Percentiles rank a stretch among this genome's conserved stretches.
Conservation (phyloP, 305 asterid genomes). For the Plantago coronopus region DNA sequence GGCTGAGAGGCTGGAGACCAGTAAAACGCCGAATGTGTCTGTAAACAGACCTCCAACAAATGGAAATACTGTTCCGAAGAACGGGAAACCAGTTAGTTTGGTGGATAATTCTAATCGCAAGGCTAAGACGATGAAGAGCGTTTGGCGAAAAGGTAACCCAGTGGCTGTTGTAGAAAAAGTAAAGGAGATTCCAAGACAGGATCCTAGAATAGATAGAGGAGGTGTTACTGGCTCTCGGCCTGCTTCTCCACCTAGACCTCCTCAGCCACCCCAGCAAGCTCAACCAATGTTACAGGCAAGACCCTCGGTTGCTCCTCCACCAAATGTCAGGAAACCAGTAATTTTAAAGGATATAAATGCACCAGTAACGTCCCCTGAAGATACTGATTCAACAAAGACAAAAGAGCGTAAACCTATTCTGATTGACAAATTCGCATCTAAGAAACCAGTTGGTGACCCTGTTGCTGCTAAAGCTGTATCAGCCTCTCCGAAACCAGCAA, state of each 20-base stretch:
- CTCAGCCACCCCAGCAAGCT: constrained; percentile 53
- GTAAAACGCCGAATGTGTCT: constrained; percentile 41
- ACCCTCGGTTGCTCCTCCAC: constrained; percentile 77
- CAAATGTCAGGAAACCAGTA: constrained; percentile 61
- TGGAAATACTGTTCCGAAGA: constrained; percentile 36
- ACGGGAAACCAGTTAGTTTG: constrained; percentile 46
- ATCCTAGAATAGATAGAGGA: constrained; percentile 36
- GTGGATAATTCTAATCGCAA: constrained; percentile 33
- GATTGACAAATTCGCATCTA: constrained; percentile 90
- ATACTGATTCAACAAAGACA: constrained; percentile 40
- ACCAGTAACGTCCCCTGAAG: constrained; percentile 45
- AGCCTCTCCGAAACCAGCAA: constrained; percentile 73
- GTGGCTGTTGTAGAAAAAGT: constrained; percentile 56
- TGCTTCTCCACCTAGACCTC: constrained; percentile 42
- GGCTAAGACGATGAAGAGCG: constrained; percentile 67
- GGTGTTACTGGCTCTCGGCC: constrained; percentile 37
- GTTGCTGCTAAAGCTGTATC: constrained; percentile 67
- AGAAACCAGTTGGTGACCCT: constrained; percentile 79
- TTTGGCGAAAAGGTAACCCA: constrained; percentile 98
- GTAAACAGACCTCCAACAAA: constrained; percentile 41
- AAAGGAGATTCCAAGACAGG: constrained; percentile 46
- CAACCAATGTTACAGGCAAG: constrained; percentile 63
- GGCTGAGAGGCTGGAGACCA: constrained; percentile 79
- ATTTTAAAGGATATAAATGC: constrained; percentile 73
- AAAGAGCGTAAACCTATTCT: constrained; percentile 84